Evolutionary conservation across 2,329 filamentous ascomycete genomes (phyloP).

Genomic region (Ophiostoma quercus): DNA sequence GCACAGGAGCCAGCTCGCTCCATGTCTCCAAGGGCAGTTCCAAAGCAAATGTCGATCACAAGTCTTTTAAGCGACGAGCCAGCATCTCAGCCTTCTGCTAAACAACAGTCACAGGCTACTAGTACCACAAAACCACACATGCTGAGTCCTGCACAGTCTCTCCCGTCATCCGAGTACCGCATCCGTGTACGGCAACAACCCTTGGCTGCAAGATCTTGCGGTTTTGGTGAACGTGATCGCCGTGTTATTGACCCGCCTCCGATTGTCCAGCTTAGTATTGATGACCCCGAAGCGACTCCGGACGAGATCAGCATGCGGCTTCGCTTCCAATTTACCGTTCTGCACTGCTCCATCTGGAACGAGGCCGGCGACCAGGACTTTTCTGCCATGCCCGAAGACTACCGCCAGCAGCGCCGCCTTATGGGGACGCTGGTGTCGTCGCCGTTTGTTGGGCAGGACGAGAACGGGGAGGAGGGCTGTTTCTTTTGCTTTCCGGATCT

Average conservation of each 20-base stretch:
- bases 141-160: constrained; percentile 7
- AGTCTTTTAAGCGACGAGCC: constrained; percentile 32
- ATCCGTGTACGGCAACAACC: constrained; percentile 71
- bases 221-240: constrained; percentile 76
- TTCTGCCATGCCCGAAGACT: constrained; percentile 66
- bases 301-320: constrained; percentile 50
- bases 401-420: constrained; percentile 65
- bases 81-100: not conserved
- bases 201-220: constrained; percentile 70
- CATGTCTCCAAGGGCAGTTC: constrained; percentile 11
- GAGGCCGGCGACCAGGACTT: constrained; percentile 62
- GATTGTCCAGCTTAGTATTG: constrained; percentile 68
- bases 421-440: constrained; percentile 77
- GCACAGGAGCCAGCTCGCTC: not conserved
- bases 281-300: constrained; percentile 49
- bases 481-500: constrained; percentile 85
- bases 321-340: constrained; percentile 61
- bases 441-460: constrained; percentile 70
- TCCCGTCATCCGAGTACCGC: constrained; percentile 34
- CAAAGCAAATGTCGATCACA: constrained; percentile 34
- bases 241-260: constrained; percentile 79
- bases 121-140: not conserved
- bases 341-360: constrained; percentile 73
- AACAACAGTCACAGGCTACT: not conserved
- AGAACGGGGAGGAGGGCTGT: constrained; percentile 66